Base-by-base conservation (phyloP, 2,329 filamentous ascomycete genomes). In the Penicillium paneum region DNA sequence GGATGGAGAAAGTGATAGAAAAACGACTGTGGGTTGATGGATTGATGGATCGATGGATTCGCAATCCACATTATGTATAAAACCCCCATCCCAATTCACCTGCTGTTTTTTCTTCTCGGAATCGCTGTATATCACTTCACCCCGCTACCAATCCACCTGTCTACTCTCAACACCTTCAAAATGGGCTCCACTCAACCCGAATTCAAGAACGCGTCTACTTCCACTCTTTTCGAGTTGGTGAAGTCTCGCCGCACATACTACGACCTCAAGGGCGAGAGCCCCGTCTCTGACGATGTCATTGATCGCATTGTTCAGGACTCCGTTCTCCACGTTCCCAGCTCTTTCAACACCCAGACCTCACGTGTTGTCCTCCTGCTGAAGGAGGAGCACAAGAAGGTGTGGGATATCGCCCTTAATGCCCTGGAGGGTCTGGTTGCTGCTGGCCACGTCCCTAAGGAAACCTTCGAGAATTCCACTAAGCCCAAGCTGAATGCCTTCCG, bases 341-440 rank as follows among this genome's bases (percentile, higher is more conserved):
- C 86, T 62, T 96, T 95, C 86, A 96, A 96, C 84, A 88, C 84
- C 42, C 91, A 96, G 80, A 85, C 84, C 64, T 87, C 89, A 65
- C 87, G 92, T 57, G 78, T 88, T 54, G 82, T 95, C 40, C 82
- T 96, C 51, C 83, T 96, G 53, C 81, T 93, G 67, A 88, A 88
- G 71, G 84, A 83, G 63, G 89, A 96, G 74, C 91, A 96, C 80
- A 84, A 91, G 67, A 90, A 90, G 80, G 84, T 96, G 67, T 96
- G 91, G 91, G 85, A 90, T 70, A 81, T 91, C 57, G 81, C 86
- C 55, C 79, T 91, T 56, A 85, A 86, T 77, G 78, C 79, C 21
- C 81, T 91, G 62, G 68, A 70, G 62, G 63, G 64, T 1, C 66
- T 70, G 3, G 68, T 70, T 19, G 62, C 65, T 28, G 63, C 64